phyloP scores from a whole-genome alignment of 169 alveolate genomes.

The Besnoitia besnoiti region DNA sequence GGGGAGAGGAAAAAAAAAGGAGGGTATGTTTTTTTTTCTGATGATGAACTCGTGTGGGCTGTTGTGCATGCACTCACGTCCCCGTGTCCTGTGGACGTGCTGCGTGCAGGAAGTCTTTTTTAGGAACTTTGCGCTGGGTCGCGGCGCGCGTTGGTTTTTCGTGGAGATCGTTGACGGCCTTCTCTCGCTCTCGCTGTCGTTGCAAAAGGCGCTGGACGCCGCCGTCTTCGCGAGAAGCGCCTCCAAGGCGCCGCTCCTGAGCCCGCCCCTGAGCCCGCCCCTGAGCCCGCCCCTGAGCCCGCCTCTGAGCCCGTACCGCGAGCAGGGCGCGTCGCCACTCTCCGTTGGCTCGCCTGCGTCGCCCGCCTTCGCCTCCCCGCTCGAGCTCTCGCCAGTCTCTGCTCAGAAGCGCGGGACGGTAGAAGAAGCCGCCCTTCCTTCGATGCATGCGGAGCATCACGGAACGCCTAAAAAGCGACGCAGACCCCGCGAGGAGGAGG shows the following conservation, averaged over 20 bases:
- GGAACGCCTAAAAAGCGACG: neutral
- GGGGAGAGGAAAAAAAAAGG: too few relatives aligned
- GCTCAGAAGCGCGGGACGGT: too few relatives aligned
- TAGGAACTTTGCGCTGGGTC: slow-evolving; percentile 7
- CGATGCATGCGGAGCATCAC: neutral
- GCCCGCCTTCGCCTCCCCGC: neutral
- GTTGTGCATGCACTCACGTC: too few relatives aligned
- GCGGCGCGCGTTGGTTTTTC: slow-evolving; percentile 11
- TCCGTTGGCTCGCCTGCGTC: neutral
- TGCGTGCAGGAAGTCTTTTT: neutral
- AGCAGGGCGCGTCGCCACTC: neutral
- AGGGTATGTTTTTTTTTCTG: too few relatives aligned
- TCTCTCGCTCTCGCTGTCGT: neutral
- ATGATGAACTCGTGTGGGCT: too few relatives aligned
- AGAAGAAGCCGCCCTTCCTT: too few relatives aligned
- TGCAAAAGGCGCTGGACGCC: neutral
- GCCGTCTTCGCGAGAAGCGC: neutral
- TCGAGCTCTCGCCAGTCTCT: neutral
- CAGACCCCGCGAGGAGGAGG: neutral
- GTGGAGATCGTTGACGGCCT: neutral
- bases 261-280: neutral
- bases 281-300: neutral
- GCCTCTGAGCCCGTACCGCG: neutral
- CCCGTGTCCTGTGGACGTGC: too few relatives aligned
- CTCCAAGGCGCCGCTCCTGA: neutral